Conservation (phyloP, 148 eudicot species). For the Hydrangea macrophylla region DNA sequence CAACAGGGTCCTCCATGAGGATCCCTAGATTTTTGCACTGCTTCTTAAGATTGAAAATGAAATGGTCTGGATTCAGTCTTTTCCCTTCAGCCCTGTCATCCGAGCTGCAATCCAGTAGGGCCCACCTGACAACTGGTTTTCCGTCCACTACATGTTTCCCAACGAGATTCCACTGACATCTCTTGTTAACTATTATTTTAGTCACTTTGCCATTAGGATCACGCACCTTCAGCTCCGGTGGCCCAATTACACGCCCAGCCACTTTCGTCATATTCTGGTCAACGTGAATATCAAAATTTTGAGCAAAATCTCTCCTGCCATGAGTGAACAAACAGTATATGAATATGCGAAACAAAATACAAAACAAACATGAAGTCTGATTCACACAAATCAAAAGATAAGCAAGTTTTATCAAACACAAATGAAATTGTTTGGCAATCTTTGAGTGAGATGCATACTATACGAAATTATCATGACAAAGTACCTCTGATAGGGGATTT, state of each 20-base stretch:
- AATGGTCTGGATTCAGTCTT: conserved; percentile 9
- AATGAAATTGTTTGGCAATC: too few relatives aligned
- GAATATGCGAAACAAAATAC: background rate
- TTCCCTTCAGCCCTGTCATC: conserved; percentile 8
- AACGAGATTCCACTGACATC: conserved; percentile 62
- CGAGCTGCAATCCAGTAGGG: conserved; percentile 46
- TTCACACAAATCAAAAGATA: background rate
- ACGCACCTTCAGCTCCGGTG: conserved; percentile 57
- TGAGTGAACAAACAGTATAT: background rate
- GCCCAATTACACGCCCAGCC: conserved; percentile 46
- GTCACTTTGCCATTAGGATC: conserved; percentile 8
- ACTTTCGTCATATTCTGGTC: conserved; percentile 50
- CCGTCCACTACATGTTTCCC: conserved; percentile 47
- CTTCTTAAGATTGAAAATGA: conserved; percentile 30
- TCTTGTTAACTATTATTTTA: conserved; percentile 31
- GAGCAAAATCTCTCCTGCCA: conserved; percentile 37
- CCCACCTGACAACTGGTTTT: conserved; percentile 53
- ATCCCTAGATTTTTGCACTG: conserved; percentile 47
- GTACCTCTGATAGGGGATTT: too few relatives aligned
- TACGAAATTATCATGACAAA: too few relatives aligned
- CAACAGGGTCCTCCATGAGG: conserved; percentile 32
- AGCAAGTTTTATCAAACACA: background rate
- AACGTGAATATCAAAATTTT: conserved; percentile 44
- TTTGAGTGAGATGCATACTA: too few relatives aligned
- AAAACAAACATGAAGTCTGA: background rate